phyloP scores from a whole-genome alignment of 1,284 basidiomycete species.

The Phylloporus sp. region DNA sequence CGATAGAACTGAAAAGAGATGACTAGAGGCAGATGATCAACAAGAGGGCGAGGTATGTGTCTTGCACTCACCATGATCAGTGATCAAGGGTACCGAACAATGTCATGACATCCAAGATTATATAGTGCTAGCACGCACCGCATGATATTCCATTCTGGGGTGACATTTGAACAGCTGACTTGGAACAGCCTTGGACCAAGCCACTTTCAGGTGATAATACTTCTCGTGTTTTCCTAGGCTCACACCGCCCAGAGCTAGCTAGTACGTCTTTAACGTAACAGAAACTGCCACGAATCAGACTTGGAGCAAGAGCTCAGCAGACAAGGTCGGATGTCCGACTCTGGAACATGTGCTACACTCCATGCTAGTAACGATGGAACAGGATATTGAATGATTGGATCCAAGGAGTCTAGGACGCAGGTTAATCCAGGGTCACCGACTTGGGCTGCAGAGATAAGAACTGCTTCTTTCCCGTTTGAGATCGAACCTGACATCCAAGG shows the following conservation, averaged over 20 bases:
- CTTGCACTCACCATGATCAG: constrained; percentile 39
- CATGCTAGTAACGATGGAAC: too few relatives aligned
- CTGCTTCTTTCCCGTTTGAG: too few relatives aligned
- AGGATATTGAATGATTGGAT: neutral
- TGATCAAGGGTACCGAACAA: constrained; percentile 20
- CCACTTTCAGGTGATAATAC: neutral
- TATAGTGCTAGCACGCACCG: constrained; percentile 28
- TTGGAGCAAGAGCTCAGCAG: too few relatives aligned
- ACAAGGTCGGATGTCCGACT: neutral
- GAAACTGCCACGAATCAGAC: neutral
- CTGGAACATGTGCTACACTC: too few relatives aligned
- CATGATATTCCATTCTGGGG: constrained; percentile 36
- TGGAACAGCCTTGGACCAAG: constrained; percentile 4
- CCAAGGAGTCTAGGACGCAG: neutral
- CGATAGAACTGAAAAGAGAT: constrained; percentile 68
- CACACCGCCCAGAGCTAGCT: neutral
- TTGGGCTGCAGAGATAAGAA: too few relatives aligned
- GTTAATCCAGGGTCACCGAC: too few relatives aligned
- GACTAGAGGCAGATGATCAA: constrained; percentile 48
- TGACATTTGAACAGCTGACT: constrained; percentile 31
- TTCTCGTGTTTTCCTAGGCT: neutral
- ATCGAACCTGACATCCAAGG: neutral
- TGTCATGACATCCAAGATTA: constrained; percentile 13
- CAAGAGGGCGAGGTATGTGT: neutral
- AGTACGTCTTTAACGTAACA: neutral